Evolutionary conservation across 257 asterid genomes (phyloP).

Genomic region (Cynanchum wilfordii): DNA sequence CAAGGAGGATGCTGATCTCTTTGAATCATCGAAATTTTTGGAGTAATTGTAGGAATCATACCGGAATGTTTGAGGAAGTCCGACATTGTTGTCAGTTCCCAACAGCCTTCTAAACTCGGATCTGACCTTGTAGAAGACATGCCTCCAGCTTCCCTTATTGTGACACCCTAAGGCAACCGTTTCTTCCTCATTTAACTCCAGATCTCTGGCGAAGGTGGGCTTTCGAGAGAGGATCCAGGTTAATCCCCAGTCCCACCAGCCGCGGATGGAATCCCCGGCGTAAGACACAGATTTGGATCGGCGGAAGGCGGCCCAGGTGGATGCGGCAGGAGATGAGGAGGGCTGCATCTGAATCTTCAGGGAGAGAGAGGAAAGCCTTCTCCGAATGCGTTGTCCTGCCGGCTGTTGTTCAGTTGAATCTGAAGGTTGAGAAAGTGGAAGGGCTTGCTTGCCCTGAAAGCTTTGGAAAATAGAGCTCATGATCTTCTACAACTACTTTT

Average conservation of each 20-base stretch:
- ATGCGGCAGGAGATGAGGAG: conserved; percentile 23
- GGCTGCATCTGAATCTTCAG: conserved; percentile 49
- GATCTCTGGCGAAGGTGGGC: conserved; percentile 69
- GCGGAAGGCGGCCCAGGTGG: conserved; percentile 30
- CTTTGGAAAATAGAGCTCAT: conserved; percentile 52
- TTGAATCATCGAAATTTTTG: conserved; percentile 39
- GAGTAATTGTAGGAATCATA: conserved; percentile 40
- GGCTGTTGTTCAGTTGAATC: conserved; percentile 13
- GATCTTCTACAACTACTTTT: not conserved
- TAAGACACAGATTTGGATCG: conserved; percentile 62
- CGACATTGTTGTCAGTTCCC: conserved; percentile 41
- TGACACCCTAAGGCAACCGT: conserved; percentile 57
- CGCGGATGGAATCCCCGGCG: conserved; percentile 48
- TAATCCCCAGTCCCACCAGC: conserved; percentile 91
- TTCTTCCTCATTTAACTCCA: conserved; percentile 84
- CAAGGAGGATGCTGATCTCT: conserved; percentile 7
- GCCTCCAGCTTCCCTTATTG: conserved; percentile 75
- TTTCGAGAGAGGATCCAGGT: conserved; percentile 70
- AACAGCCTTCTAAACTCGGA: conserved; percentile 53
- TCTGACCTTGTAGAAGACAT: conserved; percentile 61
- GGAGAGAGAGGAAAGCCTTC: conserved; percentile 55
- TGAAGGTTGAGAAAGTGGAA: conserved; percentile 44
- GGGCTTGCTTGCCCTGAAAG: conserved; percentile 45
- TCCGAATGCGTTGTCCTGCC: conserved; percentile 33
- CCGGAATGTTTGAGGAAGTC: conserved; percentile 74